Conservation (phyloP, 2,329 filamentous ascomycete species). For the Volutella citrinella region DNA sequence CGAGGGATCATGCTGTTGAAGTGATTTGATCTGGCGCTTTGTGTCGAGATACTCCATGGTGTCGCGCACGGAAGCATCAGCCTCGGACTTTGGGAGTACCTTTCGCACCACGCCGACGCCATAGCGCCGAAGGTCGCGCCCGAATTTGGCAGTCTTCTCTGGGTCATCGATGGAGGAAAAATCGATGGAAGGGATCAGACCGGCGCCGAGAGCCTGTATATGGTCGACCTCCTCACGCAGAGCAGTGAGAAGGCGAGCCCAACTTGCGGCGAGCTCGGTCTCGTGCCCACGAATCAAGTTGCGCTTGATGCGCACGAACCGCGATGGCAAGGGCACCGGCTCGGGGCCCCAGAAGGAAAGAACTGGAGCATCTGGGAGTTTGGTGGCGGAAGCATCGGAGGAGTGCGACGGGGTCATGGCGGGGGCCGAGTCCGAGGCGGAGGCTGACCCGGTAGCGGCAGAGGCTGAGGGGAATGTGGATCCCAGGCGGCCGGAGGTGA, state of each 20-base stretch:
- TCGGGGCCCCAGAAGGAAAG: slow-evolving; percentile 57
- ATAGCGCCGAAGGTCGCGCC: slow-evolving; percentile 54
- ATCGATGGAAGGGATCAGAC: slow-evolving; percentile 55
- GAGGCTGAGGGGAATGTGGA: slow-evolving; percentile 9
- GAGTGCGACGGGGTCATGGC: no score
- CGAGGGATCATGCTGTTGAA: slow-evolving; percentile 53
- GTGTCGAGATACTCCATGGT: slow-evolving; percentile 51
- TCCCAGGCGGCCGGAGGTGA: slow-evolving; percentile 5
- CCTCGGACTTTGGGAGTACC: slow-evolving; percentile 56
- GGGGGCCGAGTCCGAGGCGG: slow-evolving; percentile 5
- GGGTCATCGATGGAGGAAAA: slow-evolving; percentile 48
- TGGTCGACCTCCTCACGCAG: slow-evolving; percentile 50
- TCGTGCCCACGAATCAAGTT: slow-evolving; percentile 55
- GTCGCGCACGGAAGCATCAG: slow-evolving; percentile 56
- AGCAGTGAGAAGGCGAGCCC: slow-evolving; percentile 51
- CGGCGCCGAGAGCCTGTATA: slow-evolving; percentile 47
- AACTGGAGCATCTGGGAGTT: slow-evolving; percentile 46
- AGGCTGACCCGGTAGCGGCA: background rate
- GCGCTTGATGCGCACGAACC: slow-evolving; percentile 56
- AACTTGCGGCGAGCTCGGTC: slow-evolving; percentile 50
- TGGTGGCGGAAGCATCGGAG: slow-evolving; percentile 12
- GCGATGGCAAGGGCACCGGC: slow-evolving; percentile 55
- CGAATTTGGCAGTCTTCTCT: slow-evolving; percentile 52
- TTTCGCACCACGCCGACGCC: slow-evolving; percentile 65
- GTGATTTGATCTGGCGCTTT: slow-evolving; percentile 25